Conservation (phyloP, 1,284 basidiomycete genomes). For the Trametes pubescens region DNA sequence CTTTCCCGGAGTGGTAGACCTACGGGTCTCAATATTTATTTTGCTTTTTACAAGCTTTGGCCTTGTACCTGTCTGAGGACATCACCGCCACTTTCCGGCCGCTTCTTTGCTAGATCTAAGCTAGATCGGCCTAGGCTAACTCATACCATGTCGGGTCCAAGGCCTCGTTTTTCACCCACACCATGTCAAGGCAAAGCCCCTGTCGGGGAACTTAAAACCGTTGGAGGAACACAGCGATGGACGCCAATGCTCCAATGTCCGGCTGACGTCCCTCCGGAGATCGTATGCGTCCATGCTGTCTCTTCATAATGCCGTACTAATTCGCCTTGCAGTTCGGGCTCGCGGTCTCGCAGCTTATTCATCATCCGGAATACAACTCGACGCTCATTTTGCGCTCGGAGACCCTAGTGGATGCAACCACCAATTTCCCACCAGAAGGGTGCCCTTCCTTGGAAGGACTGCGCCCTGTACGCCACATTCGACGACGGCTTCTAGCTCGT, state of each 20-base stretch:
- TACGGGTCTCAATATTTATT: slow-evolving; percentile 28
- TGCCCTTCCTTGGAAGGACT: slow-evolving; percentile 52
- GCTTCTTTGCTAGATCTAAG: neutral
- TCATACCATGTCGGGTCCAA: neutral
- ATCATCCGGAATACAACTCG: slow-evolving; percentile 86
- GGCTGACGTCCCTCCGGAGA: slow-evolving; percentile 51
- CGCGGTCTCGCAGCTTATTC: slow-evolving; percentile 70
- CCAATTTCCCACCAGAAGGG: slow-evolving; percentile 45
- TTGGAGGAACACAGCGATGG: slow-evolving; percentile 36
- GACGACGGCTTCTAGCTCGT: slow-evolving; percentile 74
- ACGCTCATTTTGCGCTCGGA: slow-evolving; percentile 84
- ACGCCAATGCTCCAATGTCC: slow-evolving; percentile 50
- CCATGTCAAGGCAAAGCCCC: slow-evolving; percentile 8
- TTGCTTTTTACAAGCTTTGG: neutral
- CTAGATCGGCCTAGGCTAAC: neutral
- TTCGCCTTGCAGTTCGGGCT: slow-evolving; percentile 61
- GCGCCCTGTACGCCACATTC: slow-evolving; percentile 55
- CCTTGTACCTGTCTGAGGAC: no score
- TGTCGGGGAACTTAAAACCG: slow-evolving; percentile 6
- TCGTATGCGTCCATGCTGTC: slow-evolving; percentile 43
- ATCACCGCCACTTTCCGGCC: no score
- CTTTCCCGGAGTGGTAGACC: slow-evolving; percentile 28
- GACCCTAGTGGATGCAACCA: slow-evolving; percentile 54
- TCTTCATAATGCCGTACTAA: neutral
- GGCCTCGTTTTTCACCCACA: slow-evolving; percentile 30